These are phyloP conservation scores for Boletus sp. DNA, from an alignment of 1,284 basidiomycete genomes.

Conservation along the genomic window DNA sequence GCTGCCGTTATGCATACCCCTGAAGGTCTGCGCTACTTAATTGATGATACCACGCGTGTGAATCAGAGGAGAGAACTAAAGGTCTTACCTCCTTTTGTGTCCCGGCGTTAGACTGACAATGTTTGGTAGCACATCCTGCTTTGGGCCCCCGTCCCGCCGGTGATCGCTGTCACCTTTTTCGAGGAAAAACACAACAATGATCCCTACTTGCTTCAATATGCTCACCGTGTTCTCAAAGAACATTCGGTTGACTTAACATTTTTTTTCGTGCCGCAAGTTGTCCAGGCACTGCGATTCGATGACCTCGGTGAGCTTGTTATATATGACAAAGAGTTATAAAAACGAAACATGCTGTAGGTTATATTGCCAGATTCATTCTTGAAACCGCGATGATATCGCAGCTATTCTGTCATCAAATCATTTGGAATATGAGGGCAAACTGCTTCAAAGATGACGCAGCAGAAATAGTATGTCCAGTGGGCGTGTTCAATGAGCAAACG, in stretches of 20 bases:
- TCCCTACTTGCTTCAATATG: conserved; percentile 91
- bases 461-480: conserved; percentile 61
- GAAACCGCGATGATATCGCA: conserved; percentile 98
- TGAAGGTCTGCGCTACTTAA: conserved; percentile 77
- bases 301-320: conserved; percentile 61
- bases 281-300: conserved; percentile 91
- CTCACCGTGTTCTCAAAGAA: conserved; percentile 92
- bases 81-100: conserved; percentile 39
- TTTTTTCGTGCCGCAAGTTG: conserved; percentile 99
- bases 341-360: conserved; percentile 52
- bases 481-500: background rate
- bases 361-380: conserved; percentile 95
- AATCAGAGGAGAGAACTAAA: conserved; percentile 67
- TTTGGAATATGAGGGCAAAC: conserved; percentile 99
- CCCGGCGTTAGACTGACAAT: conserved; percentile 16
- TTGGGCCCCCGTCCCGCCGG: conserved; percentile 89
- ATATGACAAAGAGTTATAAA: background rate
- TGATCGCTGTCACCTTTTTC: conserved; percentile 85
- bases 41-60: conserved; percentile 69
- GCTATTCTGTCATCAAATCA: conserved; percentile 98
- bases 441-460: conserved; percentile 89
- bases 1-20: conserved; percentile 71
- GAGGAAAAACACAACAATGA: conserved; percentile 83
- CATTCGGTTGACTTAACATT: conserved; percentile 95
- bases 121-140: conserved; percentile 71